These are phyloP conservation scores for Podila verticillata DNA, from an alignment of 192 early-diverging fungal species.

Conservation along the genomic window DNA sequence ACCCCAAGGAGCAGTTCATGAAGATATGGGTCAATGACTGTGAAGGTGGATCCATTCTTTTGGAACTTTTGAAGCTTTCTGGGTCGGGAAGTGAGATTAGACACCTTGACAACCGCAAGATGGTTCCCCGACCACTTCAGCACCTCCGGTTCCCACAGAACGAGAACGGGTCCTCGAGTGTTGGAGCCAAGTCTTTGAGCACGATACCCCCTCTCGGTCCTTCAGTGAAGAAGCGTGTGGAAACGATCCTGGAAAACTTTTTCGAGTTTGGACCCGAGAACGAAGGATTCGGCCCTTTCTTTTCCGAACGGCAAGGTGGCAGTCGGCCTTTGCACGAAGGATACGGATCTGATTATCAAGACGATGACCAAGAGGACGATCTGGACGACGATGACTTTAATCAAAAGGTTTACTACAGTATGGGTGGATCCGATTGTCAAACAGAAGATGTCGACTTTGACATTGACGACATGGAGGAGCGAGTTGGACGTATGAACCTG, in stretches of 20 bases:
- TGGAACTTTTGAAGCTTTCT: slow-evolving; percentile 34
- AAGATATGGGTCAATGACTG: slow-evolving; percentile 50
- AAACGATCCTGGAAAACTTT: slow-evolving; percentile 50
- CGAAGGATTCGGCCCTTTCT: slow-evolving; percentile 49
- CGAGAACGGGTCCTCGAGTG: slow-evolving; percentile 11
- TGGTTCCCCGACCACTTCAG: slow-evolving; percentile 36
- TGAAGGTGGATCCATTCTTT: slow-evolving; percentile 38
- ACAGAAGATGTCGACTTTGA: slow-evolving; percentile 35
- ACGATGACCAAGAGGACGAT: slow-evolving; percentile 39
- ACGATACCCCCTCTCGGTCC: slow-evolving; percentile 10
- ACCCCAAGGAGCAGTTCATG: slow-evolving; percentile 51
- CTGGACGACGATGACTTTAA: slow-evolving; percentile 30
- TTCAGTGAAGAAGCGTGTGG: slow-evolving; percentile 42
- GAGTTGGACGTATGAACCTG: slow-evolving; percentile 38
- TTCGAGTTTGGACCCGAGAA: slow-evolving; percentile 52
- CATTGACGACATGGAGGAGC: slow-evolving; percentile 49
- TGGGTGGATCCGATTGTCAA: not conserved
- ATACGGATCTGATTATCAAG: slow-evolving; percentile 30
- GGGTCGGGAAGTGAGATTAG: slow-evolving; percentile 7
- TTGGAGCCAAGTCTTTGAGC: not conserved
- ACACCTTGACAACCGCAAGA: slow-evolving; percentile 33
- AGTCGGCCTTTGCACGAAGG: slow-evolving; percentile 4
- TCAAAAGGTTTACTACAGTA: not conserved
- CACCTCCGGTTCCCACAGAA: slow-evolving; percentile 26
- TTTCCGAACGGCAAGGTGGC: slow-evolving; percentile 22